Conservation (phyloP, 371 early-diverging fungal species). For the Mortierella sp. region DNA sequence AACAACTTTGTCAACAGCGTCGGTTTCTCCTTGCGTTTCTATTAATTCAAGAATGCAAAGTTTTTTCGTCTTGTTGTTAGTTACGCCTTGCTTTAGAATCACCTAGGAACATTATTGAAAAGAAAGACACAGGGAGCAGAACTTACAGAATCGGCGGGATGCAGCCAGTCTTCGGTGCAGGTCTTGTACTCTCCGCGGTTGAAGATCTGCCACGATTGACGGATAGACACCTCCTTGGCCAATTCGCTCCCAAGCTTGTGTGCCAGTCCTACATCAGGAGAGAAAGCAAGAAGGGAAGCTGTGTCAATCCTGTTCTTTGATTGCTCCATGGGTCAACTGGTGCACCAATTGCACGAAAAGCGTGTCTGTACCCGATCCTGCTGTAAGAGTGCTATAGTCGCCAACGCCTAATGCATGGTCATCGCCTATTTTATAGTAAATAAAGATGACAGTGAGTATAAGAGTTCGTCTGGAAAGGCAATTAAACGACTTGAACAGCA, state of each 20-base stretch:
- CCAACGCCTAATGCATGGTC: constrained; percentile 53
- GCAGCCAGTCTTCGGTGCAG: constrained; percentile 54
- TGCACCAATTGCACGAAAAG: not conserved
- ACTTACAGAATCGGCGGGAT: constrained; percentile 53
- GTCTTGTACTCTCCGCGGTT: constrained; percentile 55
- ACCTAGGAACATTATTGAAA: not conserved
- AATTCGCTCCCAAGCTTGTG: constrained; percentile 32
- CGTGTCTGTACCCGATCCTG: constrained; percentile 36
- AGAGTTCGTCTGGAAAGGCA: not conserved
- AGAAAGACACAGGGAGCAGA: not conserved
- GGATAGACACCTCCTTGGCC: constrained; percentile 45
- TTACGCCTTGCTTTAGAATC: not conserved
- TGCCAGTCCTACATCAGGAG: constrained; percentile 28
- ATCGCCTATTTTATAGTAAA: constrained; percentile 23
- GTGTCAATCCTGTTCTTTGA: not conserved
- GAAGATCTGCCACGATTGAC: constrained; percentile 55
- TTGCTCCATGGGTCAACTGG: not conserved
- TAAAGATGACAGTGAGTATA: not conserved
- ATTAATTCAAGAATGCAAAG: not conserved
- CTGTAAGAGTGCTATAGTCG: constrained; percentile 31
- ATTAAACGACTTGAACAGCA: not conserved
- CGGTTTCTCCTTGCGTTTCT: constrained; percentile 50
- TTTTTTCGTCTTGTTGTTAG: not conserved
- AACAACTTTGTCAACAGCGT: constrained; percentile 25
- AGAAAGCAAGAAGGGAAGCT: not conserved